Conservation (phyloP, 2,329 filamentous ascomycete genomes). For the Diplocarpon rosae region DNA sequence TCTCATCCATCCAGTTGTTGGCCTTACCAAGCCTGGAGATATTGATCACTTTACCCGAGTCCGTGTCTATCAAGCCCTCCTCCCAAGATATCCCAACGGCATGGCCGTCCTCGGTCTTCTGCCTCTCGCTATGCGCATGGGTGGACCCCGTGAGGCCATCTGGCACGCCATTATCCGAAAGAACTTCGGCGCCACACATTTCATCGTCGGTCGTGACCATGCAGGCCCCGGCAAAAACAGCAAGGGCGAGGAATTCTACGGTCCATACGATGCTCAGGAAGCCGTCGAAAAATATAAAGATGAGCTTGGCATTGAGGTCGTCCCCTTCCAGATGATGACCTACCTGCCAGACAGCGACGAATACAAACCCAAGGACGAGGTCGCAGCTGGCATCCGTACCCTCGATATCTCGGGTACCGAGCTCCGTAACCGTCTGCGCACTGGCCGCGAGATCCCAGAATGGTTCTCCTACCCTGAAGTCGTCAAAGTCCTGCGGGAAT, state of each 20-base stretch:
- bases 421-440: conserved; percentile 82
- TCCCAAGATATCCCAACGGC: conserved; percentile 95
- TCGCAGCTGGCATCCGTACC: conserved; percentile 71
- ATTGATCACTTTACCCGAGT: conserved; percentile 99
- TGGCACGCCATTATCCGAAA: conserved; percentile 99
- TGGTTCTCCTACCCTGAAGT: conserved; percentile 99
- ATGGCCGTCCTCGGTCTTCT: conserved; percentile 96
- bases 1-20: conserved; percentile 96
- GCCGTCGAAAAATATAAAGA: conserved; percentile 93
- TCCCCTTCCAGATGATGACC: conserved; percentile 99
- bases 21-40: conserved; percentile 96
- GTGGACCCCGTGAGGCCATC: conserved; percentile 92
- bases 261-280: conserved; percentile 92
- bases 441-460: conserved; percentile 88
- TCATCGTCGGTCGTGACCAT: conserved; percentile 98
- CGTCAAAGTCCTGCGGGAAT: conserved; percentile 89
- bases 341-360: conserved; percentile 96
- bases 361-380: conserved; percentile 88
- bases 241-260: conserved; percentile 93
- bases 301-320: conserved; percentile 96
- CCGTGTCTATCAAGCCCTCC: conserved; percentile 92
- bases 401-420: conserved; percentile 82
- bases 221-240: conserved; percentile 97
- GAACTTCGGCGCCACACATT: conserved; percentile 98
- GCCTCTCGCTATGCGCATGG: conserved; percentile 97